A percentile compares a stretch with the other conserved stretches of the same genome.
Conservation (phyloP, 148 eudicot genomes). For the Heliamphora exappendiculata region DNA sequence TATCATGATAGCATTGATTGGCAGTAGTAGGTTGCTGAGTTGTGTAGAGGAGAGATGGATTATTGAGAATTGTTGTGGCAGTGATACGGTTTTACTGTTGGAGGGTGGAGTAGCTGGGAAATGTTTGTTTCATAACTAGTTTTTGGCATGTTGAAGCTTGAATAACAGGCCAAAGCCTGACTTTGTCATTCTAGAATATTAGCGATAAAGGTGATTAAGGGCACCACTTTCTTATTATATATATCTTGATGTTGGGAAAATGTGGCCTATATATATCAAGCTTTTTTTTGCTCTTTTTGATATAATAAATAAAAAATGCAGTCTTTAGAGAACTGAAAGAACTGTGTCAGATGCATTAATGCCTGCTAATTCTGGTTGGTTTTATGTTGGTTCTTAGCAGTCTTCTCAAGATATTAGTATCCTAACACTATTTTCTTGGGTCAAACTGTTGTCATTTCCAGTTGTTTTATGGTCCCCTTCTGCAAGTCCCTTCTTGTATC, state of each 20-base stretch:
- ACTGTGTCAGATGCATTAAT: neutral
- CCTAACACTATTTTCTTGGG: slow-evolving; percentile 1
- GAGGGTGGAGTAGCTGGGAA: neutral
- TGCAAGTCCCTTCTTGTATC: slow-evolving; percentile 63
- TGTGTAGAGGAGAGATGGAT: neutral
- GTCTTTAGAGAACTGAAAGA: neutral
- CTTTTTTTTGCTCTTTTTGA: neutral
- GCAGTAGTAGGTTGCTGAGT: neutral
- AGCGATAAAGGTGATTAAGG: neutral
- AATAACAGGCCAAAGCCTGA: neutral
- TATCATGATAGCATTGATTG: neutral
- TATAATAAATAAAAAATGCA: neutral
- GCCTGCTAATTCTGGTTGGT: neutral
- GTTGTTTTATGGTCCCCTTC: slow-evolving; percentile 95
- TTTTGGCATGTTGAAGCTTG: neutral
- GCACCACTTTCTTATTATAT: neutral
- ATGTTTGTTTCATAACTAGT: neutral
- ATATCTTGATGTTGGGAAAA: neutral
- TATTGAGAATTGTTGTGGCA: neutral
- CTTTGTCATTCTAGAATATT: neutral
- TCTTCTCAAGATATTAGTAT: neutral
- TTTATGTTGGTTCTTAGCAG: neutral
- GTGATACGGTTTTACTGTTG: neutral
- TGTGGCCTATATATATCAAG: neutral
- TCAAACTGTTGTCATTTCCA: slow-evolving; percentile 26